Evolutionary conservation across 2,329 filamentous ascomycete genomes (phyloP).

Genomic region (Neonectria magnoliae): DNA sequence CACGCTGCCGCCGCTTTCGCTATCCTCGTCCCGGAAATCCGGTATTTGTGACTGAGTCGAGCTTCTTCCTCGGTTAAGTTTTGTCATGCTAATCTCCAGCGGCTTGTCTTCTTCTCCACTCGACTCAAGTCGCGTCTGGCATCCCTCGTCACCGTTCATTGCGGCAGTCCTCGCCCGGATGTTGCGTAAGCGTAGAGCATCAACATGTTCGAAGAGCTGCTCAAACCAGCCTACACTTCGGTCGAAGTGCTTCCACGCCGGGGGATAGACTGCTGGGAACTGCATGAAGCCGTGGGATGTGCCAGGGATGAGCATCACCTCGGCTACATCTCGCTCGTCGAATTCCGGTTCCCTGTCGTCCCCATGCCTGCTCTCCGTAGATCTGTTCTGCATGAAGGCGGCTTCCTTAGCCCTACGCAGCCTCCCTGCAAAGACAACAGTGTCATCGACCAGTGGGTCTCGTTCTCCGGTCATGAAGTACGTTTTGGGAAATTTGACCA

Average conservation of each 20-base stretch:
- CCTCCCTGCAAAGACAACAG: constrained; percentile 92
- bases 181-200: constrained; percentile 49
- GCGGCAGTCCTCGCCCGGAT: constrained; percentile 27
- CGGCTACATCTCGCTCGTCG: constrained; percentile 59
- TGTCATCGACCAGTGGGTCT: constrained; percentile 95
- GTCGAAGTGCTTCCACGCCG: constrained; percentile 88
- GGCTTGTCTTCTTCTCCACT: constrained; percentile 83
- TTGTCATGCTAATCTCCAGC: constrained; percentile 80
- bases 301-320: constrained; percentile 86
- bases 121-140: constrained; percentile 60
- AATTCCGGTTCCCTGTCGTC: constrained; percentile 45
- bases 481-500: constrained; percentile 90
- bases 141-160: constrained; percentile 40
- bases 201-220: constrained; percentile 72
- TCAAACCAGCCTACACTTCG: constrained; percentile 84
- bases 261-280: constrained; percentile 87
- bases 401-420: constrained; percentile 81
- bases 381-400: constrained; percentile 35
- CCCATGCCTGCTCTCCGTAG: constrained; percentile 19
- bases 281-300: constrained; percentile 95
- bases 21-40: constrained; percentile 26
- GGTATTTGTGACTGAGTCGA: constrained; percentile 35
- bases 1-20: constrained; percentile 31
- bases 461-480: constrained; percentile 95
- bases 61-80: constrained; percentile 50